Evolutionary conservation across 2,329 filamentous ascomycete species (phyloP), one percentile per base, ranked within the genome.

Genomic region (Chalaropsis ovoidea): DNA sequence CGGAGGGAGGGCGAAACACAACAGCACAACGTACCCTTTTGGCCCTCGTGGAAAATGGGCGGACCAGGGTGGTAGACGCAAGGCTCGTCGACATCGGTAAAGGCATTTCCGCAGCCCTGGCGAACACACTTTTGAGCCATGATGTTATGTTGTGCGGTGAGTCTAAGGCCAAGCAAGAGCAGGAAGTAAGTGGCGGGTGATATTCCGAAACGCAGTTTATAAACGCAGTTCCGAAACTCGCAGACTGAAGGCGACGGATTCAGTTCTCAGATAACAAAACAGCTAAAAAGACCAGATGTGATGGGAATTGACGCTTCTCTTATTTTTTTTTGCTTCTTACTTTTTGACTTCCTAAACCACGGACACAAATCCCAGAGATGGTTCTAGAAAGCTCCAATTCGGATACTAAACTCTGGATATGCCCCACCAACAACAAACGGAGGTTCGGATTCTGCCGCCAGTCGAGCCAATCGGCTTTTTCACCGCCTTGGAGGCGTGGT

Each of bases 1-100:
- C 15, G 8, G 27, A 22, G 43, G 22, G 24, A 43, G 31, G 35
- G 27, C 35, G 10, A 5, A 49, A 49, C n/a, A 39, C 42, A 35
- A 39, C 31, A 49, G 5, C 22, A 35, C n/a, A 70, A 73, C 77
- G 74, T 79, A 96, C 93, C 94, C 86, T 99, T 97, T 78, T 96
- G 93, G 68, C 94, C 94, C 78, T 99, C 94, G 75, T 97, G 94
- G 76, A 99, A 99, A 74, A 94, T 82, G 58, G 94, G 94, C 69
- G 92, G 90, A 66, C 92, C 92, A 54, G 93, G 90, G 77, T 99
- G 94, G 78, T 96, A 97, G 71, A 84, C 78, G 78, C 94, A 99
- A 70, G 86, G 82, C 75, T 96, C 93, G 3, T 64, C 54, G 10
- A 86, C 77, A 75, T 96, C 88, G 61, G 86, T 86, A 76, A 90